Conservation (phyloP, 2,329 filamentous ascomycete genomes). For the Alternaria hordeiaustralica region DNA sequence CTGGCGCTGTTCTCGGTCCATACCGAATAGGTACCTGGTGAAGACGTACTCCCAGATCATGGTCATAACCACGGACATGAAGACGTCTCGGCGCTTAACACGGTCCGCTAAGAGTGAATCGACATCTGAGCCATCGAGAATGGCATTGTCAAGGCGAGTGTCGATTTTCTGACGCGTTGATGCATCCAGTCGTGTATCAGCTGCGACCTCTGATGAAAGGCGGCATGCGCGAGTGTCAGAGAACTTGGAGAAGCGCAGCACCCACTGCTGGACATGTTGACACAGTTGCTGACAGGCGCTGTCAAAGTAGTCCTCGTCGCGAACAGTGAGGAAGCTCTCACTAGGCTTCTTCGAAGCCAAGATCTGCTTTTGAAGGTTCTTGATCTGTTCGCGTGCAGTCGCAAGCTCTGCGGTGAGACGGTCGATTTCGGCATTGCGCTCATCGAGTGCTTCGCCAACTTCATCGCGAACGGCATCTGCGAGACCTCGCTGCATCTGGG, state of each 20-base stretch:
- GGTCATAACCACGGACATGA: slow-evolving; percentile 98
- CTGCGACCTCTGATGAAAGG: slow-evolving; percentile 80
- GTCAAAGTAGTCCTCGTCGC: slow-evolving; percentile 95
- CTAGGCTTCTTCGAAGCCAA: slow-evolving; percentile 61
- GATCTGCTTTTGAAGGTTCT: slow-evolving; percentile 66
- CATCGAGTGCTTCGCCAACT: slow-evolving; percentile 70
- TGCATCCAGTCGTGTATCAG: slow-evolving; percentile 53
- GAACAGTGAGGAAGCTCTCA: slow-evolving; percentile 78
- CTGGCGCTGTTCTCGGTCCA: slow-evolving; percentile 96
- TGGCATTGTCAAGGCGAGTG: slow-evolving; percentile 90
- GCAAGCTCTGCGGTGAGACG: slow-evolving; percentile 80
- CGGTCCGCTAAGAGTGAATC: slow-evolving; percentile 87
- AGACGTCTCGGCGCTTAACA: slow-evolving; percentile 86
- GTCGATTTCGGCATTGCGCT: slow-evolving; percentile 84
- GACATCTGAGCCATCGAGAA: slow-evolving; percentile 93
- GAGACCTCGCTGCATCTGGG: slow-evolving; percentile 67
- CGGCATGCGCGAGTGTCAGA: slow-evolving; percentile 91
- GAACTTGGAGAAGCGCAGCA: slow-evolving; percentile 96
- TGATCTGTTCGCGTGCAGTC: slow-evolving; percentile 68
- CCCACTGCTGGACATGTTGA: slow-evolving; percentile 96
- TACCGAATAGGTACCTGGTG: slow-evolving; percentile 95
- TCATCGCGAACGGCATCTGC: slow-evolving; percentile 67
- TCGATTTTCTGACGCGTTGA: slow-evolving; percentile 76
- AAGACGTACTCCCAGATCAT: slow-evolving; percentile 99
- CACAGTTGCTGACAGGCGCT: slow-evolving; percentile 92